Evolutionary conservation across 2,329 filamentous ascomycete genomes (phyloP).

Genomic region (Calonectria hawksworthii): DNA sequence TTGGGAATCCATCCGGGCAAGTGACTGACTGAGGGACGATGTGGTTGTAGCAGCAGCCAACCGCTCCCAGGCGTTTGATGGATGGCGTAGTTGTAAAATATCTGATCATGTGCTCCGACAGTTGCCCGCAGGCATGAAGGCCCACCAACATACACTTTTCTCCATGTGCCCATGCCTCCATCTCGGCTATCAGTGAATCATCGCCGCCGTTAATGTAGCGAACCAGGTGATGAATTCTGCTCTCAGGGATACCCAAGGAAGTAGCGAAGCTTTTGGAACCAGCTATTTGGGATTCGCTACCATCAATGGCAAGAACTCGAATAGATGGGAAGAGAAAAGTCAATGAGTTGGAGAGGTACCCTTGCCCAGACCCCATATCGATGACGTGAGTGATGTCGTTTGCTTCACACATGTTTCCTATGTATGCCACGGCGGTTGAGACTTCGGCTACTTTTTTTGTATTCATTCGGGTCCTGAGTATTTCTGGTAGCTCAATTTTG

Average conservation of each 20-base stretch:
- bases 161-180: conserved; percentile 45
- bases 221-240: conserved; percentile 41
- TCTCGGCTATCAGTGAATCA: conserved; percentile 32
- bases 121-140: conserved; percentile 50
- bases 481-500: conserved; percentile 35
- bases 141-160: conserved; percentile 50
- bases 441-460: conserved; percentile 50
- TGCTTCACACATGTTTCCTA: conserved; percentile 40
- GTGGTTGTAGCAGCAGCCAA: conserved; percentile 54
- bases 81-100: conserved; percentile 43
- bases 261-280: conserved; percentile 43
- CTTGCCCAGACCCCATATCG: conserved; percentile 47
- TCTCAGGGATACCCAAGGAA: conserved; percentile 38
- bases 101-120: conserved; percentile 51
- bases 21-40: conserved; percentile 49
- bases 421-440: conserved; percentile 44
- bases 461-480: conserved; percentile 45
- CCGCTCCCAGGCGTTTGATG: conserved; percentile 42
- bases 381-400: conserved; percentile 45
- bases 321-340: conserved; percentile 47
- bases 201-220: conserved; percentile 49
- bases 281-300: conserved; percentile 47
- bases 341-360: conserved; percentile 48
- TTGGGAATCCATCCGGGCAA: conserved; percentile 53
- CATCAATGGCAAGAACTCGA: conserved; percentile 48